Percentiles rank a stretch among this genome's conserved stretches.
These are phyloP conservation scores for Aspergillus quadrilineatus DNA, from an alignment of 2,329 filamentous ascomycete species.

Conservation along the genomic window DNA sequence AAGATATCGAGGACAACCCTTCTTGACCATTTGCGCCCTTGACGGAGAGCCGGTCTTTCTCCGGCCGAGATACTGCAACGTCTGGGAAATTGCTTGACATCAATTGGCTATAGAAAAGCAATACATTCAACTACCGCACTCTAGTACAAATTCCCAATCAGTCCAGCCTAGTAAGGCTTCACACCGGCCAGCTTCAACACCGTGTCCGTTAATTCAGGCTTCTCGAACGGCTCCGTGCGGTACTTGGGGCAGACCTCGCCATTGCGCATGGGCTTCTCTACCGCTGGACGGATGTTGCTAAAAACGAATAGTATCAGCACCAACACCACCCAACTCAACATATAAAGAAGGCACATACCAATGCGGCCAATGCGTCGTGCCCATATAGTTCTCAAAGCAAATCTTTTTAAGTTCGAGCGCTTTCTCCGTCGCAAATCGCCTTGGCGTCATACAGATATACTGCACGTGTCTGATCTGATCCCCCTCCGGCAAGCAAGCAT, in stretches of 20 bases:
- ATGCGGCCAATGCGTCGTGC: slow-evolving; percentile 14
- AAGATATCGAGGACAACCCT: no score
- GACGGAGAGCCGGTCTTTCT: background rate
- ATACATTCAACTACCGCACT: background rate
- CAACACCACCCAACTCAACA: background rate
- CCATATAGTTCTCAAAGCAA: slow-evolving; percentile 35
- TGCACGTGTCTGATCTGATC: slow-evolving; percentile 32
- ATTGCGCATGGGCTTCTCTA: slow-evolving; percentile 36
- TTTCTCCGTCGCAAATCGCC: slow-evolving; percentile 39
- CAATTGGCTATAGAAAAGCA: background rate
- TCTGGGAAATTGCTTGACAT: no score
- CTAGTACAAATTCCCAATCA: background rate
- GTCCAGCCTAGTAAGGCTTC: slow-evolving; percentile 20
- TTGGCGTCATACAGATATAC: slow-evolving; percentile 45
- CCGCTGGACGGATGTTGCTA: slow-evolving; percentile 39
- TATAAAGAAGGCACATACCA: background rate
- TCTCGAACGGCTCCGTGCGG: slow-evolving; percentile 40
- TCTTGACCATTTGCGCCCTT: no score
- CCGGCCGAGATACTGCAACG: no score
- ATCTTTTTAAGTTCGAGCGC: slow-evolving; percentile 43
- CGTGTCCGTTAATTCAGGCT: slow-evolving; percentile 36
- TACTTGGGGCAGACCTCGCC: slow-evolving; percentile 39
- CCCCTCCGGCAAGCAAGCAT: slow-evolving; percentile 22
- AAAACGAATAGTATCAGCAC: background rate
- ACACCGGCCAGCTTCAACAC: slow-evolving; percentile 39